Base-by-base conservation (phyloP, 441 rosid genomes). In the Arabidopsis lyrata region DNA sequence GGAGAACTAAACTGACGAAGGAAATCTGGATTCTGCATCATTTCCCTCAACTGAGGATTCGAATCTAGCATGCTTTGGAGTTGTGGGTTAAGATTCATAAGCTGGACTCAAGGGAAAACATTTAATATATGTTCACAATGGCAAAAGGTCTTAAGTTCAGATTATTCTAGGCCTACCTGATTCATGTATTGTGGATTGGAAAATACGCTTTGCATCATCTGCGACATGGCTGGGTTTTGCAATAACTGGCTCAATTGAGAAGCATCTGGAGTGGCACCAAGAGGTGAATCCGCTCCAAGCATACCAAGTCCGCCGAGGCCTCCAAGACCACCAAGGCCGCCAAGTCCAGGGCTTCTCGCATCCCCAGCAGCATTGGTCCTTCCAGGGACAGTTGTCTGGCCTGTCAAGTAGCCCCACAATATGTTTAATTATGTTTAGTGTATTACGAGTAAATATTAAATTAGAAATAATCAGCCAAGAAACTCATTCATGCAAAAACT, bases 11-110 rank as follows among this genome's bases (percentile, higher is more conserved):
- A 77, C 79, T 84, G 92, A 55, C 87, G 92, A 64, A 84, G 81
- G 72, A 86, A 77, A 71, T 87, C 92, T 29, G 87, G 92, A 70
- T 88, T 88, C 79, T 88, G 92, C 90, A 84, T 79, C 90, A 88
- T 88, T 80, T 88, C 92, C 76, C 92, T 84, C 82, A 86, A 27
- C 79, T 88, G 92, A 75, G 90, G 90, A 80, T 87, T 87, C 74
- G 76, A 50, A 76, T 86, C 88, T 42, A 83, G 73, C 87, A 87
- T 79, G 71, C 68, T 76, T 50, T 86, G 86, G 65, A 88, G 83
- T 77, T 87, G 96, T 47, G 93, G 93, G 70, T 87, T 86, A 71
- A 85, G 81, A 67, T 58, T 85, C 38, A 87, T 75, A 36, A 89
- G 83, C 92, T 89, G 74, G 53, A 78, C 71, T 15, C 31, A 60